These are phyloP conservation scores for Schoenoplectus tabernaemontani DNA, from an alignment of 202 grass and related monocot genomes.

Conservation along the genomic window DNA sequence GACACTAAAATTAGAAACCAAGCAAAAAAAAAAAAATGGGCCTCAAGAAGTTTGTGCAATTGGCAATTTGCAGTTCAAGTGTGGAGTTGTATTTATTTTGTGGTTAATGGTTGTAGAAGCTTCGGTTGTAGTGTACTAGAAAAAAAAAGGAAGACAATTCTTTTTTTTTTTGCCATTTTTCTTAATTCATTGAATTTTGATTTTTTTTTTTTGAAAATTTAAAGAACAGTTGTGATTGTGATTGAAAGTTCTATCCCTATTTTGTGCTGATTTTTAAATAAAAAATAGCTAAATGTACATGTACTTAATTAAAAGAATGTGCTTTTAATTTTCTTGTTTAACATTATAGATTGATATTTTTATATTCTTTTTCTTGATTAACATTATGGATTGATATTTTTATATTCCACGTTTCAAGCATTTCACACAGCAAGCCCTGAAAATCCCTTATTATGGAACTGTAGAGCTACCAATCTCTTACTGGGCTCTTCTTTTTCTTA, in stretches of 20 bases:
- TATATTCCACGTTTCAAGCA: not conserved
- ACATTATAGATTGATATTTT: not conserved
- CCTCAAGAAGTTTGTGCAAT: not conserved
- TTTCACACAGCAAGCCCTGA: not conserved
- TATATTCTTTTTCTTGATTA: not conserved
- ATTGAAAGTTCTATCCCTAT: not conserved
- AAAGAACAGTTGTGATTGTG: not conserved
- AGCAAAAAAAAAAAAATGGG: not conserved
- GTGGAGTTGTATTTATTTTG: not conserved
- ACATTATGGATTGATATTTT: not conserved
- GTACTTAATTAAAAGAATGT: not conserved
- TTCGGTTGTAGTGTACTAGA: not conserved
- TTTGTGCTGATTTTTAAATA: not conserved
- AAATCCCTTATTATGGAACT: not conserved
- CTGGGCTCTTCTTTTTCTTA: too few species aligned
- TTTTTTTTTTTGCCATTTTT: not conserved
- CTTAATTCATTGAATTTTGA: not conserved
- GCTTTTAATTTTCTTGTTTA: not conserved
- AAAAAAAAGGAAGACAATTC: not conserved
- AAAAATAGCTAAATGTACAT: not conserved
- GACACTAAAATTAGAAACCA: not conserved
- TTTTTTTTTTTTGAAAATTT: not conserved
- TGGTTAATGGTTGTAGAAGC: not conserved
- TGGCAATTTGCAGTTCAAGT: not conserved
- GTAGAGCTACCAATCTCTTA: too few species aligned